Evolutionary conservation across 2,329 filamentous ascomycete genomes (phyloP).

Genomic region (Exutisphaerella laricina): DNA sequence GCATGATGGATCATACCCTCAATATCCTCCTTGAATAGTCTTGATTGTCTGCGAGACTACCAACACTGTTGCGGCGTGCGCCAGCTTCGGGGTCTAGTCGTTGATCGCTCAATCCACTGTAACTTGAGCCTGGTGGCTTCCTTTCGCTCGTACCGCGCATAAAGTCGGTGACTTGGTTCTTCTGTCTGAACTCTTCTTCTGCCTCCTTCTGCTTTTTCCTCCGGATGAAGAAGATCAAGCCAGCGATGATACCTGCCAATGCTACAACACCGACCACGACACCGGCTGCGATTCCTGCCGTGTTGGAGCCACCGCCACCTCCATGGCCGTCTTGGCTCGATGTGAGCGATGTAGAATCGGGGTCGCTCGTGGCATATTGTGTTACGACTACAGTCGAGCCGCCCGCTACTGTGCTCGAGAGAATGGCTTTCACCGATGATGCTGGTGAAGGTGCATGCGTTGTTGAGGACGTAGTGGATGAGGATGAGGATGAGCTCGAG

Average conservation of each 20-base stretch:
- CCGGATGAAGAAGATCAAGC: constrained; percentile 67
- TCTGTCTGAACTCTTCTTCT: constrained; percentile 79
- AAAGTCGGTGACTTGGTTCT: constrained; percentile 72
- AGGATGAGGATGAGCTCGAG: constrained; percentile 16
- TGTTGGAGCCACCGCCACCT: constrained; percentile 50
- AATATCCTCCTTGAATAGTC: constrained; percentile 96
- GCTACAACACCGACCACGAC: constrained; percentile 78
- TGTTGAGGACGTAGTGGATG: constrained; percentile 12
- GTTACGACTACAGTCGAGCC: constrained; percentile 36
- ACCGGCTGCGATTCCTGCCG: constrained; percentile 77
- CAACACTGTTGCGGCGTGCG: constrained; percentile 57
- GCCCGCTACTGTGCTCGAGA: constrained; percentile 29
- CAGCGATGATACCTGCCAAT: constrained; percentile 61
- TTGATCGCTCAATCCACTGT: constrained; percentile 71
- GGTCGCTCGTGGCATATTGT: constrained; percentile 18
- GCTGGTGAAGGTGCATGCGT: constrained; percentile 1
- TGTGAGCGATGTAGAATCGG: constrained; percentile 41
- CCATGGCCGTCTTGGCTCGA: constrained; percentile 29
- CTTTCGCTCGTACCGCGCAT: constrained; percentile 44
- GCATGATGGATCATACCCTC: constrained; percentile 57
- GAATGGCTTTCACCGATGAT: constrained; percentile 16
- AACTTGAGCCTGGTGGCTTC: constrained; percentile 59
- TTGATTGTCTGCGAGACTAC: constrained; percentile 85
- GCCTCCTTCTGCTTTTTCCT: constrained; percentile 70
- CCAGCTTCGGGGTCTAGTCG: constrained; percentile 72